Evolutionary conservation across 1,284 basidiomycete genomes (phyloP), one percentile per base, ranked within the genome.

Genomic region (Rhodotorula sp.): DNA sequence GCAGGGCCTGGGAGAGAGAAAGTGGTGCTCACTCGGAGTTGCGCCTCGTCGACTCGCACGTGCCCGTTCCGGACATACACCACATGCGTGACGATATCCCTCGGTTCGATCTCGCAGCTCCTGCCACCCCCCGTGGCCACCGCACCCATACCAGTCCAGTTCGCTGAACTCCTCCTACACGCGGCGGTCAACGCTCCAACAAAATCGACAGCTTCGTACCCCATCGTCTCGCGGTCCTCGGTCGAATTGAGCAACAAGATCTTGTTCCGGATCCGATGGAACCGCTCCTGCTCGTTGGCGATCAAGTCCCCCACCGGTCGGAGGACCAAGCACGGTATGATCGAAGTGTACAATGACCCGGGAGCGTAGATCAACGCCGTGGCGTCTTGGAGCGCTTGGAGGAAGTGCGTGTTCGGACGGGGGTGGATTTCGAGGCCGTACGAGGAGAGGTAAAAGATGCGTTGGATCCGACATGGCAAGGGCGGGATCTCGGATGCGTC

Each of bases 401-500:
- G 79, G 79, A 90, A 93, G 10, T 65, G 38, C 3, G 72, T 68
- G 55, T 75, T 76, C 5, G 77, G 74, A 6, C 73, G 64, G 1
- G 76, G 76, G 55, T 43, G 70, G 18, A 72, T 72, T 79, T 76
- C 83, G 80, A 89, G 89, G 4, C 92, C 93, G 76, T 93, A 95
- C 4, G 90, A 87, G 80, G 97, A 97, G 81, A 98, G 93, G 82
- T 98, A 98, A 79, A 90, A 92, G 55, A 98, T 81, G 62, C 90
- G 57, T 89, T 90, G 76, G 60, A 66, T 73, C 47, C 64, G 62
- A 45, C 50, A 54, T 43, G 70, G 59, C 1, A 75, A 55, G 60
- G 82, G 82, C 0, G 80, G 80, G 12, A 68, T 81, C 80, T 89
- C 85, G 3, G 74, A 68, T 56, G 82, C 82, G 52, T 80, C 79